phyloP scores from a whole-genome alignment of 345 rosid genomes.

The Populus pruinosa region DNA sequence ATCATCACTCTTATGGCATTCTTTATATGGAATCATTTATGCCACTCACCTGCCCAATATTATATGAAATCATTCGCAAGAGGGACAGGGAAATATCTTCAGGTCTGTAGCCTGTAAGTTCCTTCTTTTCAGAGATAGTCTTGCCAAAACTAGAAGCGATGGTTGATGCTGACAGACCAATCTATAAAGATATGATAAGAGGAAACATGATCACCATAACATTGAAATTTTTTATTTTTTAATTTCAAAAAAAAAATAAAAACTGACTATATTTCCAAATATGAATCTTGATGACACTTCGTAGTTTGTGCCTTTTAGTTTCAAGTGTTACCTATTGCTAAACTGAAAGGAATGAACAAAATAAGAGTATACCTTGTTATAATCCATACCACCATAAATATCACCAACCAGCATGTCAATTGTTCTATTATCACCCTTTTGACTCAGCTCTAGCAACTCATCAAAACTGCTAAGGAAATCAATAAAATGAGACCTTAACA shows the following conservation, averaged over 20 bases:
- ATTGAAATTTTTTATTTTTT: neutral
- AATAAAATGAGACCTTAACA: conserved; percentile 9
- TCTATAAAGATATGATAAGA: conserved; percentile 36
- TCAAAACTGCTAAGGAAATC: conserved; percentile 60
- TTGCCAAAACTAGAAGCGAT: conserved; percentile 99
- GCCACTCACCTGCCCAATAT: conserved; percentile 84
- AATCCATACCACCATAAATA: conserved; percentile 95
- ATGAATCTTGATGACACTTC: neutral
- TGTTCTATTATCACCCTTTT: conserved; percentile 86
- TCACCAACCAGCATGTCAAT: conserved; percentile 99
- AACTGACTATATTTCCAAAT: neutral
- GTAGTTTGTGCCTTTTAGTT: neutral
- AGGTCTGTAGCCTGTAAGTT: conserved; percentile 87
- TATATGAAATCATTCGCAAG: conserved; percentile 95
- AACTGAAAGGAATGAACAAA: conserved; percentile 6
- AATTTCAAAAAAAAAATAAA: neutral
- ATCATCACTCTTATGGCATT: neutral
- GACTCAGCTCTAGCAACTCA: conserved; percentile 93
- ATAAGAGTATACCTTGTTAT: conserved; percentile 61
- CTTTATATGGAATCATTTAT: neutral
- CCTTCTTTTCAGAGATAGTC: conserved; percentile 86
- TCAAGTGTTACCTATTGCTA: neutral
- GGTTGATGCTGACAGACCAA: conserved; percentile 96
- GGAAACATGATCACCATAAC: neutral
- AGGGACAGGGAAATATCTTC: conserved; percentile 97